A percentile compares a stretch with the other conserved stretches of the same genome.
Evolutionary conservation across 2,329 filamentous ascomycete species (phyloP).

Genomic region (Colletotrichum tanaceti): DNA sequence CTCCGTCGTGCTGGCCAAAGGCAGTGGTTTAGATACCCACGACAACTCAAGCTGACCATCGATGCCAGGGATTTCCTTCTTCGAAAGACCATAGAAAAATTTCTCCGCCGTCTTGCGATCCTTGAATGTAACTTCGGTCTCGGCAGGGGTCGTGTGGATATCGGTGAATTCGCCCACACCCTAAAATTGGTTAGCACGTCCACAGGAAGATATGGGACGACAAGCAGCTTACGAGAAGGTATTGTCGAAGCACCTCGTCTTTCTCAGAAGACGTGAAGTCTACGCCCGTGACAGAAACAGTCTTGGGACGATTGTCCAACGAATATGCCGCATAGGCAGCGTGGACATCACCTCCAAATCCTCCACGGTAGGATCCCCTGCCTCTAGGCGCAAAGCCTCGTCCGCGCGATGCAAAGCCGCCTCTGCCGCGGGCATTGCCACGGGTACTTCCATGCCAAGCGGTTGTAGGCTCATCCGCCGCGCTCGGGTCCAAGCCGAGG

Average conservation of each 20-base stretch:
- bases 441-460: slow-evolving; percentile 42
- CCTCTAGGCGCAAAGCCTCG: slow-evolving; percentile 52
- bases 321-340: slow-evolving; percentile 72
- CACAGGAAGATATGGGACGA: neutral
- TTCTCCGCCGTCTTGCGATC: slow-evolving; percentile 78
- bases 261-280: slow-evolving; percentile 71
- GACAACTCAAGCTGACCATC: slow-evolving; percentile 71
- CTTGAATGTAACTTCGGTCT: slow-evolving; percentile 71
- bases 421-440: slow-evolving; percentile 57
- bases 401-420: slow-evolving; percentile 50
- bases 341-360: slow-evolving; percentile 58
- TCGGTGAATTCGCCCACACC: slow-evolving; percentile 72
- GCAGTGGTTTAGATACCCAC: slow-evolving; percentile 64
- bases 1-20: slow-evolving; percentile 42
- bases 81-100: slow-evolving; percentile 69
- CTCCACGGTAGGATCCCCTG: slow-evolving; percentile 55
- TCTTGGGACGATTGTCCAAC: slow-evolving; percentile 80
- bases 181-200: slow-evolving; percentile 49
- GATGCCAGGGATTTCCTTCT: slow-evolving; percentile 70
- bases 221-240: slow-evolving; percentile 69
- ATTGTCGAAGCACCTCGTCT: slow-evolving; percentile 77
- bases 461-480: slow-evolving; percentile 56
- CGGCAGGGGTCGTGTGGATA: slow-evolving; percentile 60
- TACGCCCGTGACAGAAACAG: slow-evolving; percentile 71
- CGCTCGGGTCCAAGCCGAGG: slow-evolving; percentile 73